Evolutionary conservation across 202 grass and related monocot genomes (phyloP).

Genomic region (Saccharum hybrid): DNA sequence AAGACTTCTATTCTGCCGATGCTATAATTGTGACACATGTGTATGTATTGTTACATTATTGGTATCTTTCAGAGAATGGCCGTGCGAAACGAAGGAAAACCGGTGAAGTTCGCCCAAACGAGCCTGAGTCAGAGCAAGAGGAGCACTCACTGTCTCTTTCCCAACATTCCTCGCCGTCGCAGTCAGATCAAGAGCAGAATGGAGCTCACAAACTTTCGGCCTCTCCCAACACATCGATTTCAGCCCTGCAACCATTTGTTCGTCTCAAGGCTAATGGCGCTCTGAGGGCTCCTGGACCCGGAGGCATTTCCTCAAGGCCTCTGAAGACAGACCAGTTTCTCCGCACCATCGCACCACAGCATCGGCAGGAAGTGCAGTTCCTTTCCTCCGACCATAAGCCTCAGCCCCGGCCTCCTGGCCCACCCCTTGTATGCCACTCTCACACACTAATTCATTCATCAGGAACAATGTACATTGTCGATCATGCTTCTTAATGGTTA

Average conservation of each 20-base stretch:
- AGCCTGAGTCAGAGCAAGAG: constrained; percentile 77
- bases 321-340: constrained; percentile 66
- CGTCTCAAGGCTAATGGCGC: constrained; percentile 58
- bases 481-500: background rate
- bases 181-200: constrained; percentile 91
- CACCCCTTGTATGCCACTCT: constrained; percentile 59
- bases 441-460: background rate
- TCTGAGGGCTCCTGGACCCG: constrained; percentile 33
- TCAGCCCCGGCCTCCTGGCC: constrained; percentile 44
- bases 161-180: constrained; percentile 86
- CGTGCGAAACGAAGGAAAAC: constrained; percentile 74
- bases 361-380: constrained; percentile 67
- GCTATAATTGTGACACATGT: background rate
- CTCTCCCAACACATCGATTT: constrained; percentile 58
- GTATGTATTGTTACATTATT: background rate
- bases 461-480: background rate
- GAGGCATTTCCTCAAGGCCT: constrained; percentile 49
- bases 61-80: constrained; percentile 62
- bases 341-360: constrained; percentile 41
- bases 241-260: constrained; percentile 57
- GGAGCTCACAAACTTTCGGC: constrained; percentile 62
- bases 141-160: constrained; percentile 94
- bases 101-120: constrained; percentile 45
- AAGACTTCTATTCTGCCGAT: background rate
- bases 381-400: constrained; percentile 61